Base-by-base conservation (phyloP, 2,329 filamentous ascomycete genomes). In the Venturia effusa region DNA sequence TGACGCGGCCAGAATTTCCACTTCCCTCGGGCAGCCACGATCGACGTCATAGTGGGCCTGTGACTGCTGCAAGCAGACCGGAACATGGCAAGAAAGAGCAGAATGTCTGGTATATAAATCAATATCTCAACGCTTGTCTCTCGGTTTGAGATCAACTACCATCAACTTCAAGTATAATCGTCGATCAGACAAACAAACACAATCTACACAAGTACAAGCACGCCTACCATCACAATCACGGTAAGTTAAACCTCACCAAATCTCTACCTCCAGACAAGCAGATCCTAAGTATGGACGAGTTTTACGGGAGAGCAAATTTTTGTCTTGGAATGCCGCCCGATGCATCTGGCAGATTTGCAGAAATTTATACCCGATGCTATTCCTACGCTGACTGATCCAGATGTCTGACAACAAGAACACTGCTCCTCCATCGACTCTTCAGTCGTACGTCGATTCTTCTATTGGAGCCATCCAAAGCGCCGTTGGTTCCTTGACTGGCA, bases 401-500 rank as follows among this genome's bases (percentile, higher is more conserved):
- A 83, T 81, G 80, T 77, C 80, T 71, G 77, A 80, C 78, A 80
- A 81, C 73, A 73, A 81, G 62, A 83, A 57, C 17, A 40, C 57
- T 22, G 27, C 54, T n/a, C 62, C 37, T 17, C 34, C 88, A 69
- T 95, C 90, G 67, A 94, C 92, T 67, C 82, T 92, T 72, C 84
- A 93, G 81, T 88, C 89, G 64, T 70, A 73, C 67, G 67, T 75
- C 61, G 73, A 92, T 81, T 83, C 83, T 17, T 89, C 88, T 70
- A 82, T 85, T 43, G 90, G 89, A 68, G 80, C 86, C 63, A 83
- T 87, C 62, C 90, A 96, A 77, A 88, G 82, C 67, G 85, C 82
- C 61, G 70, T 94, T 61, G 90, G 90, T 67, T 83, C 79, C 66
- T 66, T 96, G 64, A 92, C 89, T 11, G 92, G 91, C 70, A 90